Percentiles rank a stretch among this genome's conserved stretches.
phyloP scores from a whole-genome alignment of 1,139 yeast species.

The Kodamaea ohmeri region DNA sequence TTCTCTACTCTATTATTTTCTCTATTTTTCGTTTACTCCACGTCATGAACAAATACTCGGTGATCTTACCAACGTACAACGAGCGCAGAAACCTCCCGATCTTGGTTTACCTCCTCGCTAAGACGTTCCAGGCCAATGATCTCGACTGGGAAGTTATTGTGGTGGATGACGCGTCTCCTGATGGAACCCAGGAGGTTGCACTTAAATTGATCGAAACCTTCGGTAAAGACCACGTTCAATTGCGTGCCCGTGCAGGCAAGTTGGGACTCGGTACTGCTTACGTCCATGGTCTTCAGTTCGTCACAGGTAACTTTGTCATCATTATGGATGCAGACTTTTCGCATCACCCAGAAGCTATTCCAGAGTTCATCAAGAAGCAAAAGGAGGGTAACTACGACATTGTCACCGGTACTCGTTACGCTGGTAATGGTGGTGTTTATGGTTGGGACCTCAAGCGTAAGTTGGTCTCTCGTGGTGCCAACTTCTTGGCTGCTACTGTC shows the following conservation, averaged over 20 bases:
- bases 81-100: conserved; percentile 72
- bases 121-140: conserved; percentile 59
- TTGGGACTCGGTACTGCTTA: conserved; percentile 82
- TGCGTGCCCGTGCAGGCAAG: conserved; percentile 76
- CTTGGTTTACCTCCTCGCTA: conserved; percentile 66
- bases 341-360: conserved; percentile 79
- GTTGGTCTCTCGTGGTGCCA: conserved; percentile 78
- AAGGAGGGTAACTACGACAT: conserved; percentile 64
- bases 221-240: conserved; percentile 61
- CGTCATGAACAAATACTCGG: conserved; percentile 54
- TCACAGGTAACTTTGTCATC: conserved; percentile 71
- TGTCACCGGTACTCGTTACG: conserved; percentile 84
- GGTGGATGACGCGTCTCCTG: conserved; percentile 81
- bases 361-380: conserved; percentile 70
- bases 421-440: conserved; percentile 79
- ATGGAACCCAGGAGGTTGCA: conserved; percentile 77
- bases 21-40: background rate
- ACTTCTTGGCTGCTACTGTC: conserved; percentile 69
- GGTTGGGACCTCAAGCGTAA: conserved; percentile 87
- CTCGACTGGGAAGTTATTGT: conserved; percentile 77
- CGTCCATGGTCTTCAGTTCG: conserved; percentile 72
- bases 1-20: background rate
- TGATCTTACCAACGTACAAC: conserved; percentile 77
- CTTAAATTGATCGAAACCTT: conserved; percentile 60
- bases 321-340: conserved; percentile 89